These are phyloP conservation scores for Clonostachys chloroleuca DNA, from an alignment of 2,329 filamentous ascomycete species.

Conservation along the genomic window DNA sequence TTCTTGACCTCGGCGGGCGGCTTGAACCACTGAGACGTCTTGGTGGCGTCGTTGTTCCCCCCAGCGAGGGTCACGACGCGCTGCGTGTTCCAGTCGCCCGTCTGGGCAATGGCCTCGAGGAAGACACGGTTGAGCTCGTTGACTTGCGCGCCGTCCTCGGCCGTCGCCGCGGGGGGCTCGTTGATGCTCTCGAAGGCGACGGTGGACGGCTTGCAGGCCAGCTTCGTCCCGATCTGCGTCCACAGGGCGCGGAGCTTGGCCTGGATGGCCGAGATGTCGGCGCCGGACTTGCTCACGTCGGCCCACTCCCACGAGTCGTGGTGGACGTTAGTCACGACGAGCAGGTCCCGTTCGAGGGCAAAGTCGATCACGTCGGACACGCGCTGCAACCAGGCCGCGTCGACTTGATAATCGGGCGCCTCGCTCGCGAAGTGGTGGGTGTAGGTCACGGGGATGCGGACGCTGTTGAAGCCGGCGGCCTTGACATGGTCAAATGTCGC, in stretches of 20 bases:
- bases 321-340: conserved; percentile 53
- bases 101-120: conserved; percentile 44
- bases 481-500: conserved; percentile 47
- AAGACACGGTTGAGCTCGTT: conserved; percentile 56
- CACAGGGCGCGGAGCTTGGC: conserved; percentile 52
- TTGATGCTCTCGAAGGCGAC: conserved; percentile 58
- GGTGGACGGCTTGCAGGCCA: conserved; percentile 47
- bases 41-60: conserved; percentile 41
- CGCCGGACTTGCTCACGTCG: conserved; percentile 37
- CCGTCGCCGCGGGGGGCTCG: conserved; percentile 48
- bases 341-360: conserved; percentile 43
- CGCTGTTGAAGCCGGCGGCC: conserved; percentile 49
- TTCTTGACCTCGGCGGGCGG: conserved; percentile 34
- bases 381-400: conserved; percentile 49
- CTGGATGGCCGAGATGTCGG: conserved; percentile 47
- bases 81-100: conserved; percentile 49
- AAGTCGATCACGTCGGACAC: conserved; percentile 54
- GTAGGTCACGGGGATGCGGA: conserved; percentile 56
- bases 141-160: conserved; percentile 40
- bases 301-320: conserved; percentile 58
- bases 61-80: conserved; percentile 53
- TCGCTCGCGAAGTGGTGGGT: conserved; percentile 47
- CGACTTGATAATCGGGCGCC: conserved; percentile 48
- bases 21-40: conserved; percentile 51
- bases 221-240: conserved; percentile 50